Evolutionary conservation across 352 stramenopile species (phyloP).

Genomic region (Phytopythium boreale): DNA sequence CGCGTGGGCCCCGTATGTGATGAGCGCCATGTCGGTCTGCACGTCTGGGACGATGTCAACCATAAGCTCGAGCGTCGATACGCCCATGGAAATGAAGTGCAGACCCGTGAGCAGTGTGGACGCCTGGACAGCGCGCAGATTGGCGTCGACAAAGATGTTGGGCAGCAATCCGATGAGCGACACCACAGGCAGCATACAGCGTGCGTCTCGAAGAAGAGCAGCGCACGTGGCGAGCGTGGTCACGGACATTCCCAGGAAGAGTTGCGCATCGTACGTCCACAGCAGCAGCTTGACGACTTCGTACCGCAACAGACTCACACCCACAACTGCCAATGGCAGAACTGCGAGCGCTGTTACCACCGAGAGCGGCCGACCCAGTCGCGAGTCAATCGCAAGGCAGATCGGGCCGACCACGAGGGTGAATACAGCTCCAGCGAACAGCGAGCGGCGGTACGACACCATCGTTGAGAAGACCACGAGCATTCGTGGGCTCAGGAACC

Average conservation of each 20-base stretch:
- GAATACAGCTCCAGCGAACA: background rate
- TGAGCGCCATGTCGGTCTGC: background rate
- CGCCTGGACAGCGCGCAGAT: background rate
- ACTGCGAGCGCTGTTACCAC: background rate
- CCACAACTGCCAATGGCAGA: background rate
- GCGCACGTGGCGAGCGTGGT: background rate
- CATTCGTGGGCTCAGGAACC: conserved; percentile 7
- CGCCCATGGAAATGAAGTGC: background rate
- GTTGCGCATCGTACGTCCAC: conserved; percentile 14
- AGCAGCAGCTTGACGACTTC: conserved; percentile 9
- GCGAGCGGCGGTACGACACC: background rate
- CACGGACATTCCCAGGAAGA: conserved; percentile 6
- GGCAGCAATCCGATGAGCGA: background rate
- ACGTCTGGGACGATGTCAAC: background rate
- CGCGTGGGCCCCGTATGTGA: background rate
- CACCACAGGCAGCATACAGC: background rate
- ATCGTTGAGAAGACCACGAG: background rate
- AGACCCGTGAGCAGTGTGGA: background rate
- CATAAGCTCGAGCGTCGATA: background rate
- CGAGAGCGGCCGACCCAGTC: background rate
- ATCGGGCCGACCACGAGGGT: background rate
- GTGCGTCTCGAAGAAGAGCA: background rate
- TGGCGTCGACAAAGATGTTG: conserved; percentile 8
- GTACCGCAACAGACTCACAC: conserved; percentile 8
- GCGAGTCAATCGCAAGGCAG: background rate